These are phyloP conservation scores for Capronia americana DNA, from an alignment of 2,329 filamentous ascomycete genomes.

Conservation along the genomic window DNA sequence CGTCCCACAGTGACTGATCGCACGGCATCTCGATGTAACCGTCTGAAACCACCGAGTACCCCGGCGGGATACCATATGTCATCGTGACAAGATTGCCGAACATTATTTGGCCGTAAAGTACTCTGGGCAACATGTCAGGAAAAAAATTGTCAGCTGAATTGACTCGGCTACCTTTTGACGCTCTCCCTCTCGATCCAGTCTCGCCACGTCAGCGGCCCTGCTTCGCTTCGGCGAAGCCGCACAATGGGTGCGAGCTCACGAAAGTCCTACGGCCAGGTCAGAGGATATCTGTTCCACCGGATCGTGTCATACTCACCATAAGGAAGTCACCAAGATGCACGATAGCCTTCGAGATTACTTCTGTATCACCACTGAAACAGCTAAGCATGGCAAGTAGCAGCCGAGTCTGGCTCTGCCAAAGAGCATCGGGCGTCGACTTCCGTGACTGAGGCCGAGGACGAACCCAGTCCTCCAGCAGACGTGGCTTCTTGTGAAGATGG, in stretches of 20 bases:
- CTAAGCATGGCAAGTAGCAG: slow-evolving; percentile 43
- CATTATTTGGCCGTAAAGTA: slow-evolving; percentile 45
- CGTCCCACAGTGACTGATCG: slow-evolving; percentile 45
- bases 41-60: slow-evolving; percentile 45
- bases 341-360: slow-evolving; percentile 39
- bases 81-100: slow-evolving; percentile 45
- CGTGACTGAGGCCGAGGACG: slow-evolving; percentile 11
- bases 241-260: slow-evolving; percentile 26
- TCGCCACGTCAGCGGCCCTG: slow-evolving; percentile 38
- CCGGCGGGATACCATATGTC: slow-evolving; percentile 44
- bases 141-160: neutral
- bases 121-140: slow-evolving; percentile 29
- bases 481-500: slow-evolving; percentile 22
- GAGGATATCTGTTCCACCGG: neutral
- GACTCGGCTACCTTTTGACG: slow-evolving; percentile 36
- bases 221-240: slow-evolving; percentile 17
- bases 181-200: slow-evolving; percentile 44
- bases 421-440: slow-evolving; percentile 25
- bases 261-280: slow-evolving; percentile 22
- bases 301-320: slow-evolving; percentile 16
- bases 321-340: slow-evolving; percentile 34
- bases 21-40: slow-evolving; percentile 46
- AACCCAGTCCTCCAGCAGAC: slow-evolving; percentile 31
- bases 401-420: slow-evolving; percentile 45
- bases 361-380: slow-evolving; percentile 42